Base-by-base conservation (phyloP, 2,329 filamentous ascomycete species). In the Graphiopsis chlorocephala region DNA sequence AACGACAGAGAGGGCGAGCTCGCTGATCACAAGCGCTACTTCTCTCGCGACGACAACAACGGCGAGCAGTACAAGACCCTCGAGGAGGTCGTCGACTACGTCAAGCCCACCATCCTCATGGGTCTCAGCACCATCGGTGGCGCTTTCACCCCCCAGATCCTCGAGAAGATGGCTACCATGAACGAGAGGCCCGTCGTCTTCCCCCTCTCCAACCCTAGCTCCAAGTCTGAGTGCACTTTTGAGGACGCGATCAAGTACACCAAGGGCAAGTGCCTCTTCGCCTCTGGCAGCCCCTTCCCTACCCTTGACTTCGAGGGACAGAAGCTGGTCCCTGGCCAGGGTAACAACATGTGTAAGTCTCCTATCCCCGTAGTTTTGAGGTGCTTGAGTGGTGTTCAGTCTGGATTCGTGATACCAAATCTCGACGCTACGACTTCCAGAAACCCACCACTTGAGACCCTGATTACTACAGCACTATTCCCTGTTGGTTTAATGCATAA, bases 161-260 rank as follows among this genome's bases (percentile, higher is more conserved):
- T 99, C 66, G 86, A 88, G 65, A 78, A 78, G 67, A 83, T 84
- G 81, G 82, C 80, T 47, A 75, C 78, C 69, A 70, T 83, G 64
- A 93, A 93, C 78, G 87, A 93, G 68, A 84, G 87, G 68, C 93
- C 95, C 67, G 79, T 83, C 75, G 80, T 84, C 73, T 98, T 99
- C 87, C 94, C 94, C 63, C 88, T 99, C 50, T 96, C 92, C 79
- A 98, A 99, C 82, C 95, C 95, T 58, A 88, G 93, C 60, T 93
- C 90, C 80, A 97, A 98, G 84, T 96, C 94, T 10, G 95, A 99
- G 82, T 98, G 95, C 82, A 97, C 92, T 17, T 98, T 96, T 74
- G 93, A 97, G 83, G 91, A 95, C 75, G 95, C 95, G 17, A 86
- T 98, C 74, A 86, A 88, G 73, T 88, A 94, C 88, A 98, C 94